Base-by-base conservation (phyloP, 2,329 filamentous ascomycete species). In the Pseudopyricularia cyperi region DNA sequence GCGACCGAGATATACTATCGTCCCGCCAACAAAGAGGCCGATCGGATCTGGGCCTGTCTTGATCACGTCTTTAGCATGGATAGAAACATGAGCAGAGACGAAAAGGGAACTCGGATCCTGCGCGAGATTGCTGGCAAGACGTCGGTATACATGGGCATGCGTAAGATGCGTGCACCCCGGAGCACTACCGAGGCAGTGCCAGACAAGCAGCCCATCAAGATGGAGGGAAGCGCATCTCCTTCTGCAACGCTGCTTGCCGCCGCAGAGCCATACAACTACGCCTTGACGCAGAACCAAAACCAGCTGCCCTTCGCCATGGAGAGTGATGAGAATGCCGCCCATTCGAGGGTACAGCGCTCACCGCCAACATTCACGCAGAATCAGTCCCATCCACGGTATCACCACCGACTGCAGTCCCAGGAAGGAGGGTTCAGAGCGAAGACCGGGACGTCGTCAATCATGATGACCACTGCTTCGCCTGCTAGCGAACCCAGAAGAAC, bases 31-130 rank as follows among this genome's bases (percentile, higher is more conserved):
- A 72, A 72, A 50, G 74, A 85, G 55, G 79, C 80, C 2, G 73
- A 77, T 24, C 75, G 84, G 8, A 84, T 88, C 53, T 88, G 85
- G 84, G 68, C 70, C 33, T 84, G 81, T 58, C 68, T 88, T 26
- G 83, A 89, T 61, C 89, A 81, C 61, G 80, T 86, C 24, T 89
- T 87, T 61, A 76, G 80, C 50, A 68, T 82, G 28, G 74, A 83
- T 32, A 61, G 71, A 5, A 63, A 70, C 33, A 63, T 77, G 42
- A 64, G 73, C 12, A 72, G 73, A 3, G 69, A 73, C 17, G 69
- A 77, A 44, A 88, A 88, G 62, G 75, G 73, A 11, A 66, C 77
- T 30, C 71, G 72, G 19, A 75, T 89, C 1, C 66, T 89, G 32
- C 69, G 70, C 9, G 82, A 87, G 54, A 71, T 89, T 35, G 69